Base-by-base conservation (phyloP, 345 rosid genomes). In the Citrus medica region DNA sequence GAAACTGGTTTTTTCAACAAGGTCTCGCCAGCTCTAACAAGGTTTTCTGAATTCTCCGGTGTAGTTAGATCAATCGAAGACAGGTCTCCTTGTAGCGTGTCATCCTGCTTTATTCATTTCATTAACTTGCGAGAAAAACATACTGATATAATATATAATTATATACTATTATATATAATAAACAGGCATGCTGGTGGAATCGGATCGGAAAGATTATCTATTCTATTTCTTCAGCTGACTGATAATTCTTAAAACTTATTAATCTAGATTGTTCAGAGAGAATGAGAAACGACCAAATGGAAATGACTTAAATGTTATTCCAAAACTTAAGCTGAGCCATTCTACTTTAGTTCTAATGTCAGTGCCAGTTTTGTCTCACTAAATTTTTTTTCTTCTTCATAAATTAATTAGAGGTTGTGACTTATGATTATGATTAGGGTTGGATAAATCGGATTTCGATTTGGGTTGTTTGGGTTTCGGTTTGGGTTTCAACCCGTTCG, bases 31-130 rank as follows among this genome's bases (percentile, higher is more conserved):
- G 84, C 78, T 69, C 40, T 79, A 51, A 79, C 86, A 9, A 92
- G 90, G 17, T 81, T 85, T 1, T 86, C 88, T 82, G 88, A 12
- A 78, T 92, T 92, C 46, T 85, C 28, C 60, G 80, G 73, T 5
- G 93, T 90, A 0, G 97, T 38, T 62, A 75, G 2, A 80, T 94
- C 98, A 5, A 75, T 22, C 1, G 90, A 84, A 17, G 85, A 69
- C 76, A 76, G 53, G 60, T 85, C 78, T 21, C 90, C 93, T 17
- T 74, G 61, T 76, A 94, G 78, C 14, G 83, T 83, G 79, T 92
- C 94, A 46, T 87, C 86, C 94, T 62, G 5, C 32, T 60, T 67
- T 64, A 59, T 46, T 46, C 51, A 46, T 46, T 46, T 1, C 51
- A 46, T 46, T 46, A 37, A 9, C 16, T 66, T 37, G 48, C 27